These are phyloP conservation scores for Conringia planisiliqua DNA, from an alignment of 345 rosid genomes.

Conservation along the genomic window DNA sequence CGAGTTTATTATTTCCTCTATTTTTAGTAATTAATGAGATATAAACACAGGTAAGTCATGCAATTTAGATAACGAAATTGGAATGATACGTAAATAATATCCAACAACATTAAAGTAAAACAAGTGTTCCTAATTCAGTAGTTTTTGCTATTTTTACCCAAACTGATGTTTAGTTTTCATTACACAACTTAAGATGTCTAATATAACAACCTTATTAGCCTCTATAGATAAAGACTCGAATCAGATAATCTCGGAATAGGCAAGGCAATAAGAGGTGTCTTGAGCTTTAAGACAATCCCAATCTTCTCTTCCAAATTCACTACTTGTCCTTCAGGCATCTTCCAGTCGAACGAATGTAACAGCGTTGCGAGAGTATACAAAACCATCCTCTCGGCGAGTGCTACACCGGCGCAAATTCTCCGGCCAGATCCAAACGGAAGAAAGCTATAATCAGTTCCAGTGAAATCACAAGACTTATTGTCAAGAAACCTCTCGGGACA, in stretches of 20 bases:
- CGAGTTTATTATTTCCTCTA: too few species aligned
- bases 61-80: too few species aligned
- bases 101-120: not conserved
- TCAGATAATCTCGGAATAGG: constrained; percentile 56
- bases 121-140: not conserved
- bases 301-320: constrained; percentile 55
- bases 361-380: constrained; percentile 53
- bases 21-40: too few species aligned
- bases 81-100: not conserved
- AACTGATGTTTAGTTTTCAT: not conserved
- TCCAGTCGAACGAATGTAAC: constrained; percentile 76
- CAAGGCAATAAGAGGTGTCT: constrained; percentile 48
- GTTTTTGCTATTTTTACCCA: not conserved
- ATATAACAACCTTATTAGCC: too few species aligned
- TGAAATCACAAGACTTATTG: constrained; percentile 39
- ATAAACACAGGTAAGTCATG: too few species aligned
- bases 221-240: not conserved
- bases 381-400: constrained; percentile 79
- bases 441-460: constrained; percentile 52
- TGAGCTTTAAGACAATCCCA: constrained; percentile 70
- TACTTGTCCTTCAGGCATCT: constrained; percentile 31
- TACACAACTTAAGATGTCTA: too few species aligned
- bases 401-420: constrained; percentile 67
- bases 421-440: constrained; percentile 86
- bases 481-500: constrained; percentile 31